Conservation (phyloP, 1,284 basidiomycete genomes). For the Hymenochaete sp. region DNA sequence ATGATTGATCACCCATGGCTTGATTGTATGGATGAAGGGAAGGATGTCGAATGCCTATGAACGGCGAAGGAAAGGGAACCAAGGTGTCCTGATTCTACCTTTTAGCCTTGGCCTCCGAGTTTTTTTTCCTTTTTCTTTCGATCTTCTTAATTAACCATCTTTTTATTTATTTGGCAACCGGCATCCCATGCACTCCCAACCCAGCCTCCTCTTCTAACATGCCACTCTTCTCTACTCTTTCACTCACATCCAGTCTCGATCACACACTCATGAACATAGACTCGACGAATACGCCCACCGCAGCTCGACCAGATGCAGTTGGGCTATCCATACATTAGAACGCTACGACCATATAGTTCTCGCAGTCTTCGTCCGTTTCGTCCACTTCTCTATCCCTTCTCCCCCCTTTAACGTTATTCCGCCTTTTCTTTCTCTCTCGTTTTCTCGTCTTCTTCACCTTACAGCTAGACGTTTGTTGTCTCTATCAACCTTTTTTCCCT, state of each 20-base stretch:
- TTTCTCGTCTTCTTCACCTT: neutral
- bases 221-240: neutral
- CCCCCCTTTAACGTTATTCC: neutral
- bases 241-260: neutral
- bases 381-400: neutral
- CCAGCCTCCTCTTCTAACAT: neutral
- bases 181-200: no score
- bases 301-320: no score
- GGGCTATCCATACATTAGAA: no score
- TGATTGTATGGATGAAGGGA: constrained; percentile 38
- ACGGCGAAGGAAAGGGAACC: no score
- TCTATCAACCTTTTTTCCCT: neutral
- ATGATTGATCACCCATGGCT: constrained; percentile 73
- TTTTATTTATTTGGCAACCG: no score
- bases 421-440: neutral
- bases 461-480: neutral
- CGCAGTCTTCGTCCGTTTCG: no score
- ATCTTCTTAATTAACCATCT: neutral
- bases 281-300: no score
- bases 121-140: neutral
- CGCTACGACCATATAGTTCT: no score
- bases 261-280: no score
- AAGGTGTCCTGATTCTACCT: neutral
- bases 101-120: neutral
- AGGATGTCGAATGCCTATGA: constrained; percentile 26